Percentiles rank a stretch among this genome's conserved stretches.
These are phyloP conservation scores for Diplogelasinospora grovesii DNA, from an alignment of 495 filamentous ascomycete species.

Conservation along the genomic window DNA sequence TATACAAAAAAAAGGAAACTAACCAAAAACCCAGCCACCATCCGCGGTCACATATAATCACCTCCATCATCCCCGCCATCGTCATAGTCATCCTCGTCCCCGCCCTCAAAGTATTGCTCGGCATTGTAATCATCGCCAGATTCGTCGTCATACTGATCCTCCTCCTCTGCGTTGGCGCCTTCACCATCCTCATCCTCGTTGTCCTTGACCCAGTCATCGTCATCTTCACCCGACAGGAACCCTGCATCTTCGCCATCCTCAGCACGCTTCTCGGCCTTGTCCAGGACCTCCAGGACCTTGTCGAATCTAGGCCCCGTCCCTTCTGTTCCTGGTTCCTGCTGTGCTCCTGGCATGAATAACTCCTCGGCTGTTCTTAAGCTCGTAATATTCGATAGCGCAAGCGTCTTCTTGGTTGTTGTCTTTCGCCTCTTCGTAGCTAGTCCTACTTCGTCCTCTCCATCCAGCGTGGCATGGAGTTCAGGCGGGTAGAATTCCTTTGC, in stretches of 20 bases:
- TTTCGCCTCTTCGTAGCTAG: constrained; percentile 21
- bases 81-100: constrained; percentile 43
- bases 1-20: too few relatives aligned
- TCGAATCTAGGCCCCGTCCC: constrained; percentile 18
- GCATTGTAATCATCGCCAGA: constrained; percentile 50
- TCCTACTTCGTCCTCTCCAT: constrained; percentile 31
- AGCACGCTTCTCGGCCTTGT: constrained; percentile 29
- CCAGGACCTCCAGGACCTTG: constrained; percentile 30
- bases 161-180: constrained; percentile 37
- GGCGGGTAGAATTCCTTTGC: constrained; percentile 44
- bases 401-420: constrained; percentile 18
- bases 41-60: constrained; percentile 4
- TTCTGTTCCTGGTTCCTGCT: constrained; percentile 9
- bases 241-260: constrained; percentile 36
- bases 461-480: constrained; percentile 46
- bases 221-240: constrained; percentile 32
- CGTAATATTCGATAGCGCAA: constrained; percentile 26
- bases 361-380: constrained; percentile 29
- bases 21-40: too few relatives aligned
- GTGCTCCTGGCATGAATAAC: constrained; percentile 16
- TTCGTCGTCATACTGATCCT: constrained; percentile 41
- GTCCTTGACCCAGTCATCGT: constrained; percentile 36
- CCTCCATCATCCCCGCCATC: constrained; percentile 38
- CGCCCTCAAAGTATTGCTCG: constrained; percentile 47
- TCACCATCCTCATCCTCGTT: constrained; percentile 29